Evolutionary conservation across 2,329 filamentous ascomycete species (phyloP), one percentile per base, ranked within the genome.

Genomic region (Sclerotinia subarctica): DNA sequence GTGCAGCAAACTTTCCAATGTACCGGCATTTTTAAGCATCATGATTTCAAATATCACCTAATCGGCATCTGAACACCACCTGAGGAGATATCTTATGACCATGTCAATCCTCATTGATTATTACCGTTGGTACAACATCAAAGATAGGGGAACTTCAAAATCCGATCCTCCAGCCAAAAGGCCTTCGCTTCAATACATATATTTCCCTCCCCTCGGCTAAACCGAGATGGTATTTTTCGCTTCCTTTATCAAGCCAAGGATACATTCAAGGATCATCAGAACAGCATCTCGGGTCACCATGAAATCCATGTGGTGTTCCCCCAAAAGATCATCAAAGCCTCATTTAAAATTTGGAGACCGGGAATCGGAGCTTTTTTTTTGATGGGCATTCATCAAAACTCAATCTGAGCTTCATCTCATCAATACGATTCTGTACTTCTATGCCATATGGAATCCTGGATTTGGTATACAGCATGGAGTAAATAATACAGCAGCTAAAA

Each of bases 1-100:
- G 24, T 15, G 42, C 60, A 64, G 60, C 60, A 54, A 53, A 64
- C 47, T 64, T 64, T 44, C 52, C 29, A 21, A 42, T 58, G 15
- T 26, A 24, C 32, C 21, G 32, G 21, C 54, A 24, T 24, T 38
- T 32, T 32, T 24, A 47, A 59, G 26, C 11, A 60, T 32, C 19
- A 1, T n/a, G 44, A 58, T 58, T 44, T 44, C 54, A 58, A 26
- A 58, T 44, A 58, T 15, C 32, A 10, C 5, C 32, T 32, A 15
- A 13, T 19, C 29, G 17, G 21, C 19, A 35, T 29, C 19, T n/a
- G 21, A 35, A 4, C 21, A 35, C 35, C n/a, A 57, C 8, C 3
- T 4, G 10, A 51, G n/a, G 53, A n/a, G 10, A 21, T 35, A 15
- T 19, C 24, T 57, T 5, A 42, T 57, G 19, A 57, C 7, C 6